These are phyloP conservation scores for Xylariaceae sp. DNA, from an alignment of 2,329 filamentous ascomycete genomes.

Conservation along the genomic window DNA sequence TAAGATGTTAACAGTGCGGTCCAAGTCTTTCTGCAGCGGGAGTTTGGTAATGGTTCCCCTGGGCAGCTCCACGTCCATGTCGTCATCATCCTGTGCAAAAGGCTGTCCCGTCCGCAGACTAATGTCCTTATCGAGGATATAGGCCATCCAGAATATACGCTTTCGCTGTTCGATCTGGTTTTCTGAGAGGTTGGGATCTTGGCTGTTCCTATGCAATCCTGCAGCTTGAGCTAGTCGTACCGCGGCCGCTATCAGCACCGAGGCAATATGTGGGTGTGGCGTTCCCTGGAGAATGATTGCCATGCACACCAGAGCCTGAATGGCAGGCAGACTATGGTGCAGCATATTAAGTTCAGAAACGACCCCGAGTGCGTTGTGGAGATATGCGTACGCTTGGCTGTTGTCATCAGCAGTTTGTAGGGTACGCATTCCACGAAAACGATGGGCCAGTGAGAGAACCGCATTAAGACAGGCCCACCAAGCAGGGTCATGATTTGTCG, in stretches of 20 bases:
- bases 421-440: background rate
- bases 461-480: background rate
- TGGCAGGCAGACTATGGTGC: background rate
- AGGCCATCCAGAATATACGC: background rate
- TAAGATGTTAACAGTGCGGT: background rate
- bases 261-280: background rate
- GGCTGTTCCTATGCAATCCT: background rate
- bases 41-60: background rate
- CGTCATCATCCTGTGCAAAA: background rate
- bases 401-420: background rate
- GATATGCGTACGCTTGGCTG: background rate
- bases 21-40: background rate
- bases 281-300: background rate
- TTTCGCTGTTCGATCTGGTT: background rate
- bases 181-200: background rate
- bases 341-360: background rate
- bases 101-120: background rate
- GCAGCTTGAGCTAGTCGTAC: background rate
- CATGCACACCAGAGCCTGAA: background rate
- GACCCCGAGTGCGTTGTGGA: background rate
- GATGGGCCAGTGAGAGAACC: background rate
- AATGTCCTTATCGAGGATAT: background rate
- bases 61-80: background rate
- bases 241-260: background rate
- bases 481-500: background rate